These are phyloP conservation scores for Ambrosia artemisiifolia DNA, from an alignment of 129 eudicot species.

Conservation along the genomic window DNA sequence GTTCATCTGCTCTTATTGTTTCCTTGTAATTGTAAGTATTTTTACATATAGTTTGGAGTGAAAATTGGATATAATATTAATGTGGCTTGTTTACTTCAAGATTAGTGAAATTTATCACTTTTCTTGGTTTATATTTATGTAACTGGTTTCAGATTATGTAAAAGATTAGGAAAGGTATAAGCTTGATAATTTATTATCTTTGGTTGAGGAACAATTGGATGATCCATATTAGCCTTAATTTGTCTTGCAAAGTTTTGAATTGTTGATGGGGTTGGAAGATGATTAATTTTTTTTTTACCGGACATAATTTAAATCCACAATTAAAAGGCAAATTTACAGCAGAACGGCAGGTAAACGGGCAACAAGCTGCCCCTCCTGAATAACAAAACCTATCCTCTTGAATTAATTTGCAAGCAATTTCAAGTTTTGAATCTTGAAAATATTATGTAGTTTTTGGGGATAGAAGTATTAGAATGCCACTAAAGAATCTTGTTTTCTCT, in stretches of 20 bases:
- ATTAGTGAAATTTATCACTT: neutral
- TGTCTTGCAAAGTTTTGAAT: neutral
- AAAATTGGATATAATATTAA: neutral
- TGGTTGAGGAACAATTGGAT: slow-evolving; percentile 1
- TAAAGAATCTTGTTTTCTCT: neutral
- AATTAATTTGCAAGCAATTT: neutral
- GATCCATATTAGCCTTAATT: neutral
- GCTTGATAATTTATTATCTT: neutral
- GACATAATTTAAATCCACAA: no score
- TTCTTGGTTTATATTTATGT: neutral
- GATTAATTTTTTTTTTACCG: no score
- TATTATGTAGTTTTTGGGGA: neutral
- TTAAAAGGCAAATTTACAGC: no score
- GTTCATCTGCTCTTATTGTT: no score
- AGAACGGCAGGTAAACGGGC: no score
- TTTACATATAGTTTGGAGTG: no score
- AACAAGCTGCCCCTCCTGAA: no score
- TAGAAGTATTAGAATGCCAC: neutral
- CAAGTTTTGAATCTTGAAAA: neutral
- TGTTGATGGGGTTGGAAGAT: no score
- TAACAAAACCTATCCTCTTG: no score
- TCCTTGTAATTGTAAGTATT: no score
- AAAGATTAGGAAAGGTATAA: neutral
- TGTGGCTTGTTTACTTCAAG: neutral
- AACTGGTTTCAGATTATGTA: no score